These are phyloP conservation scores for Strigomonas culicis DNA, from an alignment of 208 protist genomes.

Conservation along the genomic window DNA sequence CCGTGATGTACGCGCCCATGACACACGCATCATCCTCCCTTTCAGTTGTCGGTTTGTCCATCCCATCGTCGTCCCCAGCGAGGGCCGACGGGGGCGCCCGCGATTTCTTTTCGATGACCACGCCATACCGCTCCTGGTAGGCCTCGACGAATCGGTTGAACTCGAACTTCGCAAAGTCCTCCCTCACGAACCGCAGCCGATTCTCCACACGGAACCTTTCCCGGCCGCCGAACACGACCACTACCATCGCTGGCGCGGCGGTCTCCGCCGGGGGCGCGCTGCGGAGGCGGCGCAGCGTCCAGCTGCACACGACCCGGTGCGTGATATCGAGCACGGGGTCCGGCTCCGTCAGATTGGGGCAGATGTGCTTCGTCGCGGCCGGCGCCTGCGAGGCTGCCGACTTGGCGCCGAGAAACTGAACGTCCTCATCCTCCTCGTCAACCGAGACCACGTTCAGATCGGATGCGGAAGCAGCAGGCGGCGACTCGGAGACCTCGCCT, in stretches of 20 bases:
- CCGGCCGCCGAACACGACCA: constrained; percentile 3
- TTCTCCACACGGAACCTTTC: too few species aligned
- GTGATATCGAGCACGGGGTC: constrained; percentile 57
- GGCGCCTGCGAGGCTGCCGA: too few species aligned
- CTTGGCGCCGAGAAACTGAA: too few species aligned
- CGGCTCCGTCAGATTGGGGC: constrained; percentile 52
- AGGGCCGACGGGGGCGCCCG: neutral
- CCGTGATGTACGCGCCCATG: neutral
- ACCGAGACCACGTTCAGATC: constrained; percentile 26
- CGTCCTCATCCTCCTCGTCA: constrained; percentile 19
- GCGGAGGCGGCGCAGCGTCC: constrained; percentile 28
- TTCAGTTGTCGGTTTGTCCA: constrained; percentile 14
- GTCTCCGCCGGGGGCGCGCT: too few species aligned
- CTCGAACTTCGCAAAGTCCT: too few species aligned
- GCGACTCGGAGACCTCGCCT: constrained; percentile 26
- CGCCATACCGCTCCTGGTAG: neutral
- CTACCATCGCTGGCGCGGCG: too few species aligned
- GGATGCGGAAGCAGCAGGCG: neutral
- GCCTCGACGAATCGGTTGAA: too few species aligned
- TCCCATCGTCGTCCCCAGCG: constrained; percentile 1
- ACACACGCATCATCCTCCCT: neutral
- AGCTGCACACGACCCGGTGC: constrained; percentile 43
- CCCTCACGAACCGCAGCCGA: too few species aligned
- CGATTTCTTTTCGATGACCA: neutral
- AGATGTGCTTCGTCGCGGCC: constrained; percentile 19